Conservation (phyloP, 2,329 filamentous ascomycete genomes). For the Cladosporium cucumerinum region DNA sequence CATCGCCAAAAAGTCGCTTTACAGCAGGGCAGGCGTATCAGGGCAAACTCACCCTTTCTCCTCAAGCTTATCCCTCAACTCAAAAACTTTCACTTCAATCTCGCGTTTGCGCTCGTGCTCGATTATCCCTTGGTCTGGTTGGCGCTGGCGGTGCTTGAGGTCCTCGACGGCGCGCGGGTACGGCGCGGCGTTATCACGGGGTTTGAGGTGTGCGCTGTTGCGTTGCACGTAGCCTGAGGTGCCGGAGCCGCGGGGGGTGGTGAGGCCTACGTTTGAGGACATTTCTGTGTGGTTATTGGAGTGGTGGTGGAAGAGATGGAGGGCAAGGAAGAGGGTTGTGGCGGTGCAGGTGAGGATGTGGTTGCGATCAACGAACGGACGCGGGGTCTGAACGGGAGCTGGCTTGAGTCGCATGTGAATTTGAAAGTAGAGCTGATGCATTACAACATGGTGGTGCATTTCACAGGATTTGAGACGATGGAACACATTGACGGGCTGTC, state of each 20-base stretch:
- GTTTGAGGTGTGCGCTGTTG: conserved; percentile 83
- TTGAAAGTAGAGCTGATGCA: no score
- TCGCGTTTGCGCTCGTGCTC: conserved; percentile 90
- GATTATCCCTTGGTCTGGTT: conserved; percentile 87
- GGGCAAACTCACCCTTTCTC: conserved; percentile 70
- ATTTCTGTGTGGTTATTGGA: conserved; percentile 50
- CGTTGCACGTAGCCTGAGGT: conserved; percentile 97
- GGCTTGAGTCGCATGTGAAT: neutral
- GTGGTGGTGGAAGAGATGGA: neutral
- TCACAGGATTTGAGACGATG: neutral
- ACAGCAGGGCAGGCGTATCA: neutral
- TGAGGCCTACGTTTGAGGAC: conserved; percentile 96
- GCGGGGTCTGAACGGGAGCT: neutral
- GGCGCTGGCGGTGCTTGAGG: conserved; percentile 71
- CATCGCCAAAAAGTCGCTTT: neutral
- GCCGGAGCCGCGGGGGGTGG: conserved; percentile 88
- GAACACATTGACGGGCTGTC: neutral
- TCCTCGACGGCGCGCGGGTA: conserved; percentile 64
- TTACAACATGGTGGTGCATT: no score
- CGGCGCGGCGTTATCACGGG: conserved; percentile 74
- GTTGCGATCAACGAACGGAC: neutral
- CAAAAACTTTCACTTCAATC: conserved; percentile 90
- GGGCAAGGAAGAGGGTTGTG: neutral
- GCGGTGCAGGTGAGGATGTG: neutral
- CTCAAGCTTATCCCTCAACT: conserved; percentile 85